Evolutionary conservation across 164 flowering plant species (phyloP), one percentile per base, ranked within the genome.

Genomic region (Sextonia rubra): DNA sequence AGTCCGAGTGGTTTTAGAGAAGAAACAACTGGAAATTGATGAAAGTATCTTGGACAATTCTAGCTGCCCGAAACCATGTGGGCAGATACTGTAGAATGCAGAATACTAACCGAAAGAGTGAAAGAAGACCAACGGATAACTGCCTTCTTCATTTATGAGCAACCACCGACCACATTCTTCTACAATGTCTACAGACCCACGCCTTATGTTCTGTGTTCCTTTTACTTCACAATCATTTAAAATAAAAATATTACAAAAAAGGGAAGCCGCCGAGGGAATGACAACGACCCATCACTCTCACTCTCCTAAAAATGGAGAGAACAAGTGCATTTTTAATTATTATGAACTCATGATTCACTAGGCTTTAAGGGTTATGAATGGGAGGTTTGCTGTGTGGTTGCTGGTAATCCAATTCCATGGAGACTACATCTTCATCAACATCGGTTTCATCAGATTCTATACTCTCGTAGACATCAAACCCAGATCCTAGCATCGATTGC

Each of bases 401-500:
- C 73, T 71, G 56, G 73, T 71, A 71, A 47, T 71, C 66, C 73
- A 61, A 71, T 24, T 71, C 66, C 73, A 61, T 61, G 58, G 64
- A 44, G 20, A 60, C 30, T 25, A 72, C 77, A 37, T 81, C 87
- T 27, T 76, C 79, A 17, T 18, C 75, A 15, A 1, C 58, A 30
- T 74, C 79, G 4, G 64, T 72, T 75, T 79, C 82, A 68, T 71
- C 73, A 12, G 85, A 73, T 61, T 71, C 81, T 32, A 73, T 56
- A 11, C 71, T 75, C 76, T 83, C 86, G 56, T 83, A 74, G 12
- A 66, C 74, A 74, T 75, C 62, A 22, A 74, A 24, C 15, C 69
- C 69, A 60, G 75, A 72, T 73, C 73, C 85, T 73, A 76, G 68
- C 82, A 83, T 48, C 9, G 69, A 76, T 22, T 76, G 71, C 8